Evolutionary conservation across 192 early-diverging fungal genomes (phyloP), one percentile per base, ranked within the genome.

Genomic region (Coemansia erecta): DNA sequence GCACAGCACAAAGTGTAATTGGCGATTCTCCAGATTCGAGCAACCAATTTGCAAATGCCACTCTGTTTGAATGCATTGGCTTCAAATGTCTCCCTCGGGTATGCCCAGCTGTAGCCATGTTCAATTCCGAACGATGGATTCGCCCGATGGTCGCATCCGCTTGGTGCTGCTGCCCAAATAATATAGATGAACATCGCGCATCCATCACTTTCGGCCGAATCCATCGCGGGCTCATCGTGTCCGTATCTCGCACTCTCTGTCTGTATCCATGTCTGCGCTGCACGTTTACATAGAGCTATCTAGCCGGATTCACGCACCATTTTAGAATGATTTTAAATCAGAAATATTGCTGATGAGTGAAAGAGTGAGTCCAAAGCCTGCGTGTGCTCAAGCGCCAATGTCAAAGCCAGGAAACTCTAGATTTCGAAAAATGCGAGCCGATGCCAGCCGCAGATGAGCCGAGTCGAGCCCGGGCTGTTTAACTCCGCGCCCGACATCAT

Each of bases 261-360:
- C 61, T 40, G 21, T 41, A 41, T 54, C 61, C 4, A n/a, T 54
- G 19, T 4, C 33, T 44, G 7, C 23, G 5, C 41, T 22, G 43
- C 13, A 8, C 60, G 51, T 31, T 10, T 37, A 37, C 18, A 23
- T 43, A 33, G 53, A 55, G 18, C 26, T 33, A 11, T 23, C 40
- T 28, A 23, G 24, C 10, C 53, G 21, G 52, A 4, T 18, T 23
- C 46, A 66, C 64, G 53, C 49, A 72, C 59, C 55, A 54, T 51
- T 64, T 54, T 44, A 57, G 31, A 53, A 67, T 61, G 24, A 26
- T 19, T 26, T 19, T 49, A 57, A 62, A 68, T 70, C 58, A 70
- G 62, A 67, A 51, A 57, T 53, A 19, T 53, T 55, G 62, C 53
- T 58, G 56, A 53, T 58, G 69, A 56, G 54, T 39, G 48, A 64